Base-by-base conservation (phyloP, 495 filamentous ascomycete species). In the Xylaria intraflava region DNA sequence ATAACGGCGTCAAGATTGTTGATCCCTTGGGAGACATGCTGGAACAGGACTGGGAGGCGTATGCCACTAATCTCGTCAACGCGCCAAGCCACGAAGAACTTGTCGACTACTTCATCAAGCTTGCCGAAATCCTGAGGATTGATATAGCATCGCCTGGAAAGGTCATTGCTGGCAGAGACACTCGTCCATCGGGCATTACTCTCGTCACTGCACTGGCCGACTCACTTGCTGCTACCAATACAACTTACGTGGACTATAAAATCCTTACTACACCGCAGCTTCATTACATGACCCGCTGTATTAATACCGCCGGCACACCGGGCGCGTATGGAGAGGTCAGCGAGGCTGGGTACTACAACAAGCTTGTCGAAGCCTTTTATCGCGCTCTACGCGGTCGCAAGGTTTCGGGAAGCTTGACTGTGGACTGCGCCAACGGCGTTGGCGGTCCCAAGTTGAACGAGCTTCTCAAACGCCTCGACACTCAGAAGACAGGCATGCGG, bases 1-100 rank as follows among this genome's bases (percentile, higher is more conserved):
- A 99, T 72, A 99, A 99, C 73, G 93, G 93, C 48, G 89, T 99
- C 60, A 99, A 99, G 80, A 79, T 99, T 57, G 88, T 99, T 58
- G 93, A 99, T 70, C 93, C 93, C 11, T 87, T 95, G 85, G 92
- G 92, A 56, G 91, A 96, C 66, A 97, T 97, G 92, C 78, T 97
- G 20, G 89, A 95, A 77, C 88, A 79, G 56, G 84, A 89, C 54
- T 99, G 94, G 94, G 93, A 99, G 73, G 73, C 72, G 23, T 83
- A 91, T 65, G 88, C 89, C 4, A 96, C 94, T 23, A 78, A 74
- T 58, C 80, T 99, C 39, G 90, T 95, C 55, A 99, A 97, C 62
- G 83, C 87, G 36, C 72, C 80, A 3, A 78, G 77, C 46, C 86
- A 95, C 54, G 78, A 86, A 49, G 82, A 81, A 20, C 81, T 97